Percentiles rank a stretch among this genome's conserved stretches.
Conservation (phyloP, 2,329 filamentous ascomycete species). For the Colletotrichum cordylinicola region DNA sequence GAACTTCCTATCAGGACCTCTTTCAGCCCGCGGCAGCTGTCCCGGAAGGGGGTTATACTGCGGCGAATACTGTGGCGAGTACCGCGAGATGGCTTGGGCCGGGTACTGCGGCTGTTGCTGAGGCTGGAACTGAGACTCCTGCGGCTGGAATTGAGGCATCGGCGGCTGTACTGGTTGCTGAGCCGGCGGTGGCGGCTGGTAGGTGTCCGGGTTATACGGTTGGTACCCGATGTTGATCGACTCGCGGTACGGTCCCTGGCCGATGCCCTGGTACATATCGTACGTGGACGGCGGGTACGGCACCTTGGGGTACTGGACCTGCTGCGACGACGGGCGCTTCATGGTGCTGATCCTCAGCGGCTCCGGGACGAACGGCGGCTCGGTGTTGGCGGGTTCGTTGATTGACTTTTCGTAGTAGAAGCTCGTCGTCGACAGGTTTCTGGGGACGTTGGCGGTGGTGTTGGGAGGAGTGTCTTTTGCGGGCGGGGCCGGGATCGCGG, state of each 20-base stretch:
- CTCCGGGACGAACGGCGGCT: not conserved
- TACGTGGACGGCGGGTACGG: slow-evolving; percentile 11
- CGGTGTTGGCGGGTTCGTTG: not conserved
- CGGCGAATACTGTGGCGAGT: not conserved
- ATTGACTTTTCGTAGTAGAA: slow-evolving; percentile 15
- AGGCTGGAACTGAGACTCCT: not conserved
- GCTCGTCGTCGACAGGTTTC: not conserved
- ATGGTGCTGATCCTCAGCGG: not conserved
- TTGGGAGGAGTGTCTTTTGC: not conserved
- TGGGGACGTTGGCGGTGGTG: not conserved
- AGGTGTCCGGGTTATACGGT: not conserved
- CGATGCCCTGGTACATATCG: slow-evolving; percentile 7
- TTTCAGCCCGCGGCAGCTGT: slow-evolving; percentile 12
- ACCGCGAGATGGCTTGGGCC: not conserved
- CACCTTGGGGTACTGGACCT: not conserved
- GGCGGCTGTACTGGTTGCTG: not conserved
- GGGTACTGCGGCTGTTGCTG: not conserved
- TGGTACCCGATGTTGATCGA: slow-evolving; percentile 16
- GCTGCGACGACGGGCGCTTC: not conserved
- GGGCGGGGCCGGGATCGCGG: not conserved
- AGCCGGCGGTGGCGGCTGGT: not conserved
- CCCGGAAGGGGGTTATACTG: not conserved
- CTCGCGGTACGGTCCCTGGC: slow-evolving; percentile 11
- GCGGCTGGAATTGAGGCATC: not conserved
- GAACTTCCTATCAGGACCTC: slow-evolving; percentile 16